Evolutionary conservation across 768 basidiomycete genomes (phyloP).

Genomic region (Hydnomerulius pinastri): DNA sequence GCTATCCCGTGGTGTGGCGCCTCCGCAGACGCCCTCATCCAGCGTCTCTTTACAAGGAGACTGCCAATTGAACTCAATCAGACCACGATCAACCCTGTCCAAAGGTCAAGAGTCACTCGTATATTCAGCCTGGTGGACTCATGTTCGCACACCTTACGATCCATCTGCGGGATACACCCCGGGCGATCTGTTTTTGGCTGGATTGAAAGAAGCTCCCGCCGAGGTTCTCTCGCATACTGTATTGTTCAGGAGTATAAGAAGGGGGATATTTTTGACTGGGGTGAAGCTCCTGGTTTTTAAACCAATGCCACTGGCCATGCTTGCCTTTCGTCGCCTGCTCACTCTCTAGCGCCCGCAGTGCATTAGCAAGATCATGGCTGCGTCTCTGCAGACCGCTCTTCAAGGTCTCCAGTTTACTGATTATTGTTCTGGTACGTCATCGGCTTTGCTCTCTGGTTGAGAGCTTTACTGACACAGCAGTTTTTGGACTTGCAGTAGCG

Average conservation of each 20-base stretch:
- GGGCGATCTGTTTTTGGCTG: no score
- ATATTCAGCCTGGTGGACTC: no score
- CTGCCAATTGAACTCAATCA: no score
- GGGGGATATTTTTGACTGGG: background rate
- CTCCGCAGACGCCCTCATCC: no score
- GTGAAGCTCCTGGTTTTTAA: background rate
- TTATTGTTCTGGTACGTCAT: constrained; percentile 1
- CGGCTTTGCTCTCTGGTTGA: background rate
- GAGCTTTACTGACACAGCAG: background rate
- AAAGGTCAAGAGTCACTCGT: no score
- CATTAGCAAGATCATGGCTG: background rate
- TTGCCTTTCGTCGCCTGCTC: background rate
- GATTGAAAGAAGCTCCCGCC: no score
- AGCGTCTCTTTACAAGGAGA: no score
- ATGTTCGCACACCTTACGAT: no score
- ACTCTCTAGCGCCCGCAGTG: background rate
- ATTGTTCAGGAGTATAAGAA: background rate
- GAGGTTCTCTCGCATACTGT: background rate
- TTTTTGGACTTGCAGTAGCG: constrained; percentile 2
- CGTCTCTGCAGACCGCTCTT: background rate
- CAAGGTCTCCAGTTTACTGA: background rate
- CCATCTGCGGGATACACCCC: no score
- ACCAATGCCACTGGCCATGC: background rate
- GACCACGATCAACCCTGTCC: no score
- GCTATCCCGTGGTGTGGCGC: no score